Base-by-base conservation (phyloP, 768 basidiomycete genomes). In the Termitomyces bulborhizus region DNA sequence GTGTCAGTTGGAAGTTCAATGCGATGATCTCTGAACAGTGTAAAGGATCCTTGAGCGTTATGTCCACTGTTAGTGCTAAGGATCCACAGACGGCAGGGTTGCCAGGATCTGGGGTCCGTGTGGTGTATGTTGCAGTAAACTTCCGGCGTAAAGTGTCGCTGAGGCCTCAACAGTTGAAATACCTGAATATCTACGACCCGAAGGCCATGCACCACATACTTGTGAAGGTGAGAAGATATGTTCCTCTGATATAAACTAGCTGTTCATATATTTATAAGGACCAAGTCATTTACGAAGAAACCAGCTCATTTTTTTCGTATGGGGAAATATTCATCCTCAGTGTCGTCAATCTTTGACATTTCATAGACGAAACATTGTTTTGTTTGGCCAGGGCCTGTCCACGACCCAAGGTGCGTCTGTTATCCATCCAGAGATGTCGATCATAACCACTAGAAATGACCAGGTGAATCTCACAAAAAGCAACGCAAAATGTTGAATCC, bases 161-260 rank as follows among this genome's bases (percentile, higher is more conserved):
- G 44, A 54, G 4, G 13, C 6, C 39, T 21, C 8, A 18, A 26
- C 24, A 68, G 62, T 27, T 49, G 62, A 65, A 61, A 12, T 65
- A 69, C 11, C 62, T 75, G 46, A 69, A 70, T 49, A 57, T 71
- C 39, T 68, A 67, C 4, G 73, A 75, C 43, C 74, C 72, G 7
- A 67, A 65, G 24, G 74, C 74, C 3, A 24, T 75, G 21, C 63
- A 73, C 46, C 21, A 21, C 21, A 68, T 75, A 26, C 53, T 72
- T n/a, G 65, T 76, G 40, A 76, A 71, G 57, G 63, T 62, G 6
- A 21, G 26, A 18, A 16, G 18, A 27, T 6, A 7, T 11, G 65
- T 12, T 18, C 62, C 61, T 66, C 21, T 21, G 66, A 63, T 5
- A 15, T 16, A 6, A 37, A 24, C 11, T 0, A 12, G 37, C 2